Evolutionary conservation across 352 stramenopile species (phyloP), one percentile per base, ranked within the genome.

Genomic region (Phytophthora pini): DNA sequence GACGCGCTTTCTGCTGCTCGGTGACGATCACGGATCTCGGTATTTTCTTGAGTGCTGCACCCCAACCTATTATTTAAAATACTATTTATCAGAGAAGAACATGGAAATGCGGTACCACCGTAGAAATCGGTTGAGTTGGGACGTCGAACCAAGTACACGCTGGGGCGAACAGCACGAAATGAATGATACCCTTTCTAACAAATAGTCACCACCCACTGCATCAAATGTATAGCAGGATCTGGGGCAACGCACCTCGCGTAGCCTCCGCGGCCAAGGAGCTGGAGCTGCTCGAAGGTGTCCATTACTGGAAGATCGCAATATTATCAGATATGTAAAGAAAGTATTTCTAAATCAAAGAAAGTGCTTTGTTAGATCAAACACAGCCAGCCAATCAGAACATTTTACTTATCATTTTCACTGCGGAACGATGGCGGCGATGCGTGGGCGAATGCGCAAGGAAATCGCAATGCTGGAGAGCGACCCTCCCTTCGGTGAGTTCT

Each of bases 391-490:
- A 59, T 65, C 29, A 59, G 9, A 8, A 15, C 9, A 38, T 46
- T 31, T 57, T 46, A 45, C 32, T 52, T 61, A 7, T 36, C 31
- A 36, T 13, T 36, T 57, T 13, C 9, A 57, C 15, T 5, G n/a
- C 12, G 40, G n/a, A 50, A 26, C 24, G 9, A 92, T 93, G 86
- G 74, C 74, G 17, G 77, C 85, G 12, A 94, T 94, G 86, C 80
- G 81, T 27, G 79, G 82, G 36, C 80, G 86, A 6, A 94, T 93
- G 86, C 80, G 81, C 44, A 90, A 90, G 68, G 86, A 94, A 66
- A 82, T 94, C 53, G 80, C 86, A 64, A 94, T 94, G 84, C 79
- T 94, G 22, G 86, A 90, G 70, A 83, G 72, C 10, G 84, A 94
- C 32, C 86, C 86, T 40, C 86, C 86, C 22, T 86, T 88, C 61